Evolutionary conservation across 768 basidiomycete genomes (phyloP).

Genomic region (Suillus subluteus): DNA sequence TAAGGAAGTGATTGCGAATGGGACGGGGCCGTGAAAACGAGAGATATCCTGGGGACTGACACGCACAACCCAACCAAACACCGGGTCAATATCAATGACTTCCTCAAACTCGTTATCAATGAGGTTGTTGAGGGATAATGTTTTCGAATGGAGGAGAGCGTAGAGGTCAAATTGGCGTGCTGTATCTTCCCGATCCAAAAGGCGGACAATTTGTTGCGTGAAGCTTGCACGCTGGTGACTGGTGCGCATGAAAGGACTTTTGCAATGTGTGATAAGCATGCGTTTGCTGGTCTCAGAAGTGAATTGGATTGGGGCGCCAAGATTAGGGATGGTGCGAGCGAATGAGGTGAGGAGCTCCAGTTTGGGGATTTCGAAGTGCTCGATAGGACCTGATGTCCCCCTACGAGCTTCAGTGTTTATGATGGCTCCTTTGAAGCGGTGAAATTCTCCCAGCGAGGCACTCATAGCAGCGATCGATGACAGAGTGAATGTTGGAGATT

Average conservation of each 20-base stretch:
- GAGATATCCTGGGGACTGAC: not conserved
- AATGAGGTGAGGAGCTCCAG: too few species aligned
- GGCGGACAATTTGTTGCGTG: not conserved
- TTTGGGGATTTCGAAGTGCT: too few species aligned
- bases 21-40: not conserved
- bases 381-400: too few species aligned
- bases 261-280: too few species aligned
- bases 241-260: not conserved
- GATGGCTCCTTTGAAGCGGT: too few species aligned
- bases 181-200: not conserved
- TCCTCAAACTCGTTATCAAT: not conserved
- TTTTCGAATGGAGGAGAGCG: not conserved
- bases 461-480: too few species aligned
- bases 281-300: too few species aligned
- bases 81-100: not conserved
- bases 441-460: too few species aligned
- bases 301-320: too few species aligned
- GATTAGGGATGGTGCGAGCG: too few species aligned
- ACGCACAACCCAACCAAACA: not conserved
- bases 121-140: not conserved
- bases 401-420: too few species aligned
- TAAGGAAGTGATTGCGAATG: not conserved
- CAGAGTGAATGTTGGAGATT: too few species aligned
- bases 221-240: not conserved
- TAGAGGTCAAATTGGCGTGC: not conserved